Evolutionary conservation across 257 asterid species (phyloP).

Genomic region (Nyctanthes arbortristis): DNA sequence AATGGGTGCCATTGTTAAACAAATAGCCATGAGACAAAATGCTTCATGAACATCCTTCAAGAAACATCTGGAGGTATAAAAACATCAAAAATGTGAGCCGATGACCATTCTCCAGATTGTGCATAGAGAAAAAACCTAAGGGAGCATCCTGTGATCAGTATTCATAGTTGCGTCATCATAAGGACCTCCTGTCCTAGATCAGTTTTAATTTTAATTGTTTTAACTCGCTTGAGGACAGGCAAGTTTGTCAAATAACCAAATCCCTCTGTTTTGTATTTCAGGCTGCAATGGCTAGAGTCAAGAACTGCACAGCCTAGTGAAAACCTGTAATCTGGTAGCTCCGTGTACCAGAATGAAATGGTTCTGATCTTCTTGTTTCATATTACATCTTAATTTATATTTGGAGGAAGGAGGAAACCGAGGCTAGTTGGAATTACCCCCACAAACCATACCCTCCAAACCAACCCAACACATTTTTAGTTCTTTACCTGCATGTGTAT

Average conservation of each 20-base stretch:
- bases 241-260: neutral
- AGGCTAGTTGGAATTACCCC: too few relatives aligned
- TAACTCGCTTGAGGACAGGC: neutral
- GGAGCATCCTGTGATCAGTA: neutral
- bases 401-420: neutral
- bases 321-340: too few relatives aligned
- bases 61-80: neutral
- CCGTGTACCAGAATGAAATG: too few relatives aligned
- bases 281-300: neutral
- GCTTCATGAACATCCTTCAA: slow-evolving; percentile 1
- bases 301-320: neutral
- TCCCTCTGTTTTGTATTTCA: neutral
- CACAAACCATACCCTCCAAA: neutral
- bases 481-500: neutral
- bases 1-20: neutral
- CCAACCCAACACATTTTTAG: too few relatives aligned
- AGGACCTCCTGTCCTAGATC: too few relatives aligned
- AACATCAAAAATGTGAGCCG: neutral
- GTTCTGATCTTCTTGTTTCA: too few relatives aligned
- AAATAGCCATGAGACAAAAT: slow-evolving; percentile 2
- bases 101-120: neutral
- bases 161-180: neutral
- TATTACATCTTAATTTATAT: neutral
- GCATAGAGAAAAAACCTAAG: neutral
- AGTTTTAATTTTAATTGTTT: neutral